Evolutionary conservation across 2,329 filamentous ascomycete genomes (phyloP), one percentile per base, ranked within the genome.

Genomic region (Phaeosphaeria sp.): DNA sequence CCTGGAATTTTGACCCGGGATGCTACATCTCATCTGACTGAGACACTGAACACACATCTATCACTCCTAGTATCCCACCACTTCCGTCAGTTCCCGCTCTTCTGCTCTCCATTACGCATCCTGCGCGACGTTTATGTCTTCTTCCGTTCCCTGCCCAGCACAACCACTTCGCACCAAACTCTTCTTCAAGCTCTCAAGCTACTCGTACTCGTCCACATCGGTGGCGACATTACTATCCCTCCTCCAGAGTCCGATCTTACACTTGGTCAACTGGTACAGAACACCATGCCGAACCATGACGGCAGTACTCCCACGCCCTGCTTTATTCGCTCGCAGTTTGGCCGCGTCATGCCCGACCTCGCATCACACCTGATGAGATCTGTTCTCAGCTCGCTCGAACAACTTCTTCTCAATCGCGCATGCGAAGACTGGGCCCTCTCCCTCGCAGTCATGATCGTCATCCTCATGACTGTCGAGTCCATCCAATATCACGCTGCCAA

Each of bases 311-410:
- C 74, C 7, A 76, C 72, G 1, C 77, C 77, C 1, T 79, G 77
- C 59, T 76, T 77, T 55, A 77, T 79, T 56, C 75, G 77, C 46
- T 64, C 75, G 0, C 76, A 79, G 51, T 68, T 79, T 27, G 77
- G 77, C 22, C 55, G 63, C 30, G 57, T 72, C 11, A 76, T 78
- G 69, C 74, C 77, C 2, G 47, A 20, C 2, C 65, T 78, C 2
- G 76, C 76, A 0, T 56, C 60, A 6, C 53, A 46, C 6, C 61
- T 77, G 6, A 74, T 78, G 70, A 67, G 66, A 17, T 65, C 71
- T 4, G 66, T 77, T 1, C 74, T 79, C 18, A 63, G 60, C 0
- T 61, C 63, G 0, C 58, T 79, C 1, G 74, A 78, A 45, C 59
- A 63, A 11, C 60, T 77, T 9, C 60, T 73, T 6, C 57, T 77